phyloP scores from a whole-genome alignment of 2,329 filamentous ascomycete genomes.

The Talaromyces sp. region DNA sequence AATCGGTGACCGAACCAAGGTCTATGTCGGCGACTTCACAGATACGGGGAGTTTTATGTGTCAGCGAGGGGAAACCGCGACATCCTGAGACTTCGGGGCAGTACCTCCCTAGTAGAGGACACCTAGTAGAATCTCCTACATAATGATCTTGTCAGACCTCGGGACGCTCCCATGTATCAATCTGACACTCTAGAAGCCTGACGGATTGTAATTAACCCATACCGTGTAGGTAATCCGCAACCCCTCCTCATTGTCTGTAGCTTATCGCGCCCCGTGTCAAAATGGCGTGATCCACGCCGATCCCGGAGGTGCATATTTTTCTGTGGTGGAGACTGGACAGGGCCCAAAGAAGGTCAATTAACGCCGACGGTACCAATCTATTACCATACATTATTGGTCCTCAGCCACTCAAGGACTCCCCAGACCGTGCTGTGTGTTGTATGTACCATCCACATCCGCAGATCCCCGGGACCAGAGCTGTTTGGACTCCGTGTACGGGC shows the following conservation, averaged over 20 bases:
- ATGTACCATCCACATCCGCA: neutral
- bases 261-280: constrained; percentile 4
- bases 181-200: too few species aligned
- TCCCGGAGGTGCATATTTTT: constrained; percentile 11
- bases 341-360: neutral
- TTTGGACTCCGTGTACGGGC: constrained; percentile 3
- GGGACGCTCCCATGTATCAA: too few species aligned
- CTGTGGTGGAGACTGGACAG: neutral
- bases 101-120: too few species aligned
- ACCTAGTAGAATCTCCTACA: too few species aligned
- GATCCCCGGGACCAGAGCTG: neutral
- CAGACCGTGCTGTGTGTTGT: neutral
- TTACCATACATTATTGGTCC: neutral
- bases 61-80: too few species aligned
- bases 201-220: too few species aligned
- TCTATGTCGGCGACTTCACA: too few species aligned
- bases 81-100: too few species aligned
- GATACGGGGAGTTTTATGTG: too few species aligned
- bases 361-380: neutral
- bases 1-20: too few species aligned
- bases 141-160: too few species aligned
- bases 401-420: neutral
- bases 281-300: constrained; percentile 23
- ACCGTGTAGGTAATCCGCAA: too few species aligned
- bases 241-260: neutral